Percentiles rank a stretch among this genome's conserved stretches.
These are phyloP conservation scores for Arachnomyces sp. DNA, from an alignment of 2,329 filamentous ascomycete species.

Conservation along the genomic window DNA sequence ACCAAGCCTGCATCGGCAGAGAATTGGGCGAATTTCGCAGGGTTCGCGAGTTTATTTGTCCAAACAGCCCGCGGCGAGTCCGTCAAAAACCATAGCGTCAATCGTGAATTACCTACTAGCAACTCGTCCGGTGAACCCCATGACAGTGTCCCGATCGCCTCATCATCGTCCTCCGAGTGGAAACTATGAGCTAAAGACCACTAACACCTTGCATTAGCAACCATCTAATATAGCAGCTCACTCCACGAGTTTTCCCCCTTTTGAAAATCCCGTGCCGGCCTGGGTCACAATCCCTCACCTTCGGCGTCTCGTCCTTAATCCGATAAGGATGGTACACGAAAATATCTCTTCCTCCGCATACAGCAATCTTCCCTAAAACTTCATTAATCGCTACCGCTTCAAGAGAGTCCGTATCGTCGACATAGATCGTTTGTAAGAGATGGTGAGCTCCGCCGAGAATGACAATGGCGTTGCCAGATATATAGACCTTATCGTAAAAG, in stretches of 20 bases:
- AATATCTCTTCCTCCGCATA: slow-evolving; percentile 58
- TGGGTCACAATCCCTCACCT: slow-evolving; percentile 46
- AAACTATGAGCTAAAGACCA: slow-evolving; percentile 53
- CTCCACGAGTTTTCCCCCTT: slow-evolving; percentile 28
- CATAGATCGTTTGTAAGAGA: slow-evolving; percentile 84
- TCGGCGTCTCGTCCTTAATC: slow-evolving; percentile 61
- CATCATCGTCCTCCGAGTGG: slow-evolving; percentile 37
- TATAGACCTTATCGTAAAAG: slow-evolving; percentile 64
- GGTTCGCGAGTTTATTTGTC: slow-evolving; percentile 65
- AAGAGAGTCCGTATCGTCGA: slow-evolving; percentile 61
- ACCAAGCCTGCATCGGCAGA: slow-evolving; percentile 85
- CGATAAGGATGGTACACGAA: slow-evolving; percentile 73
- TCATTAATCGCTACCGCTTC: slow-evolving; percentile 77
- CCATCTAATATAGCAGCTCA: no score
- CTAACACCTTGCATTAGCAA: slow-evolving; percentile 24
- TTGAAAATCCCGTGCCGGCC: slow-evolving; percentile 27
- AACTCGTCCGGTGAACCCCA: slow-evolving; percentile 86
- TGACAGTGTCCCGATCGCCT: slow-evolving; percentile 56
- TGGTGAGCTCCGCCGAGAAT: slow-evolving; percentile 68
- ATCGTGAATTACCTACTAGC: slow-evolving; percentile 61
- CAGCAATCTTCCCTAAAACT: slow-evolving; percentile 74
- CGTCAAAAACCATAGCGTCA: slow-evolving; percentile 61
- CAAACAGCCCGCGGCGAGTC: slow-evolving; percentile 52
- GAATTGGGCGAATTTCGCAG: slow-evolving; percentile 65
- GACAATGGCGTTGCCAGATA: slow-evolving; percentile 80